A percentile compares a stretch with the other conserved stretches of the same genome.
phyloP scores from a whole-genome alignment of 805 yeast species.

The Starmerella tilneyi region DNA sequence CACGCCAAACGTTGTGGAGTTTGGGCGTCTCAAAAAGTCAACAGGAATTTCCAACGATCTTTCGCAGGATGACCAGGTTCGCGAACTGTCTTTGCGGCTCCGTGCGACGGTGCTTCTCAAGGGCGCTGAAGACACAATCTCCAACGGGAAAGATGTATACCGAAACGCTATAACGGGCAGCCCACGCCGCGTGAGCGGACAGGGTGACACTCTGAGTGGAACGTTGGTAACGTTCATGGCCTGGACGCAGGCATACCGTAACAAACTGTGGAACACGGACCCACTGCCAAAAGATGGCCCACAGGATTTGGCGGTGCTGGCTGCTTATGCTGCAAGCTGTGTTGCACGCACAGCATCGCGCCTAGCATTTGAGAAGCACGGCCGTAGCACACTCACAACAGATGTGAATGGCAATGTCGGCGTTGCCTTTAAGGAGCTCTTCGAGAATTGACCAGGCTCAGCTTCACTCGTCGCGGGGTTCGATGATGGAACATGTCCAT shows the following conservation, averaged over 20 bases:
- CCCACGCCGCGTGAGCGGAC: slow-evolving; percentile 81
- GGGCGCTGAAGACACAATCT: slow-evolving; percentile 59
- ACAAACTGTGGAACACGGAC: slow-evolving; percentile 47
- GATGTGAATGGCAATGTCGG: slow-evolving; percentile 64
- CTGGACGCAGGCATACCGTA: slow-evolving; percentile 62
- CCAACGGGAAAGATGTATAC: slow-evolving; percentile 38
- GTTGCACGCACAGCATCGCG: slow-evolving; percentile 56
- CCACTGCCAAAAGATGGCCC: slow-evolving; percentile 25
- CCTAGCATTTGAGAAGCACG: slow-evolving; percentile 53
- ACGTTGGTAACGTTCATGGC: slow-evolving; percentile 69
- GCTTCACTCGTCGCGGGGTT: no score
- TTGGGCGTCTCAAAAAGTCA: slow-evolving; percentile 52
- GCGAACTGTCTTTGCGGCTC: slow-evolving; percentile 41
- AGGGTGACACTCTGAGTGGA: slow-evolving; percentile 90
- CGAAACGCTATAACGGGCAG: slow-evolving; percentile 50
- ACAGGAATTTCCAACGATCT: slow-evolving; percentile 28
- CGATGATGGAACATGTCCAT: no score
- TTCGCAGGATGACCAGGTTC: slow-evolving; percentile 26
- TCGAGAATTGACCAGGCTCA: neutral
- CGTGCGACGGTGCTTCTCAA: slow-evolving; percentile 62
- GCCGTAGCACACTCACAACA: slow-evolving; percentile 77
- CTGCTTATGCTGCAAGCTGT: slow-evolving; percentile 62
- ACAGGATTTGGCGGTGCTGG: slow-evolving; percentile 34
- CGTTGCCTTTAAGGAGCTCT: slow-evolving; percentile 42
- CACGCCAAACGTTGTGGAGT: slow-evolving; percentile 88